Conservation (phyloP, 2,329 filamentous ascomycete genomes). For the Scedosporium dehoogii region DNA sequence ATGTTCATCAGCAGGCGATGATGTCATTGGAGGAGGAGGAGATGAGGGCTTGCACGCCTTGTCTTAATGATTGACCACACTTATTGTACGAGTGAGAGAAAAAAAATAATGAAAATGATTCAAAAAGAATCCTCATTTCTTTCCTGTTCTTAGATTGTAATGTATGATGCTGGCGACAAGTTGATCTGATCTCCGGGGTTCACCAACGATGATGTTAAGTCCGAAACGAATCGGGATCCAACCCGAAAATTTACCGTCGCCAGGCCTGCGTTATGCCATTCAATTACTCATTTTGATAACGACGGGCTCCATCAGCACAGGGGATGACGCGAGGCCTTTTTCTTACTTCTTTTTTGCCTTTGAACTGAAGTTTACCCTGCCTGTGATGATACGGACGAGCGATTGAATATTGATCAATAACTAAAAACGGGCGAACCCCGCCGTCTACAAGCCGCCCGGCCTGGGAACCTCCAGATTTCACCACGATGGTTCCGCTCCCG, state of each 20-base stretch:
- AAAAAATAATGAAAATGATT: background rate
- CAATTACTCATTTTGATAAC: background rate
- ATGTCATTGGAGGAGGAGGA: background rate
- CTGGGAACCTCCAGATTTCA: background rate
- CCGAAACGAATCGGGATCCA: background rate
- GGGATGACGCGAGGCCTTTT: background rate
- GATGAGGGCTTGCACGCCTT: background rate
- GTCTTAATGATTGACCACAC: background rate
- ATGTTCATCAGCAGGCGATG: background rate
- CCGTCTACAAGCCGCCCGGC: too few relatives aligned
- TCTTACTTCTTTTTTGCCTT: background rate
- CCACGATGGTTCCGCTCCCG: conserved; percentile 53
- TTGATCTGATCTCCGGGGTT: background rate
- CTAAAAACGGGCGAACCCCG: too few relatives aligned
- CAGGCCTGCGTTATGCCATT: background rate
- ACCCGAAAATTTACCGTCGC: background rate
- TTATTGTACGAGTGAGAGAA: background rate
- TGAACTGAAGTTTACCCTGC: background rate
- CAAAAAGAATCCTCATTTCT: background rate
- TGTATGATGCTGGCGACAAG: background rate
- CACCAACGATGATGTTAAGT: background rate
- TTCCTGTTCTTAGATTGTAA: background rate
- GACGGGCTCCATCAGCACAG: background rate
- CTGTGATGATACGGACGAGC: background rate
- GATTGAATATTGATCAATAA: background rate